Base-by-base conservation (phyloP, 495 filamentous ascomycete genomes). In the Daldinia concentrica region DNA sequence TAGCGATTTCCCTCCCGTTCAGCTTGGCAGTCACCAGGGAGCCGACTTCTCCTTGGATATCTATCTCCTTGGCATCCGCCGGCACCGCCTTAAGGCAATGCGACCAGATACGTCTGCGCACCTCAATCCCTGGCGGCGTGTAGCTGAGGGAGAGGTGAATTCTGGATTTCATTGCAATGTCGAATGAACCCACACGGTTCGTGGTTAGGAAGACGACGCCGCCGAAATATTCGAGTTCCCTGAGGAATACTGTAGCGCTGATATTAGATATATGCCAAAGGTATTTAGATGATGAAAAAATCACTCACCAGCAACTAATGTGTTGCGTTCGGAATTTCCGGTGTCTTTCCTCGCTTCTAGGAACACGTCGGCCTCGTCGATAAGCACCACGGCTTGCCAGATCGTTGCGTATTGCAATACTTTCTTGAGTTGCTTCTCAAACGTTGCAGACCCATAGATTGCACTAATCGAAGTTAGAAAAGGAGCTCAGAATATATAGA, bases 391-490 rank as follows among this genome's bases (percentile, higher is more conserved):
- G 2, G 80, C 84, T 11, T 80, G 79, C 86, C 84, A 89, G 22
- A 72, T 78, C 4, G 79, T 81, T 26, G 85, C 78, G 36, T 95
- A 92, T 66, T 95, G 91, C 41, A 96, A 84, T 54, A 96, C 90
- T 71, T 91, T 90, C 66, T 89, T 91, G 24, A 97, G 85, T 65
- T 94, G 88, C 6, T 79, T 82, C 75, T 97, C 93, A 1, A 97
- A 57, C 78, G 64, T 26, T 2, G 57, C 60, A 1, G 73, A 69
- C 3, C 69, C 70, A 14, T 62, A 64, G 59, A 74, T 9, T 14
- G 60, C 15, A 63, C 75, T 77, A 15, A 11, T 27, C 3, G 5
- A 84, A n/a, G 86, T 84, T 45, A 72, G 45, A 9, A 60, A 56
- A 7, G 34, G 22, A 43, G 1, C 9, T 6, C 0, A 58, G 5